Percentiles rank a stretch among this genome's conserved stretches.
Evolutionary conservation across 805 yeast species (phyloP).

Genomic region (Suhomyces kilbournensis): DNA sequence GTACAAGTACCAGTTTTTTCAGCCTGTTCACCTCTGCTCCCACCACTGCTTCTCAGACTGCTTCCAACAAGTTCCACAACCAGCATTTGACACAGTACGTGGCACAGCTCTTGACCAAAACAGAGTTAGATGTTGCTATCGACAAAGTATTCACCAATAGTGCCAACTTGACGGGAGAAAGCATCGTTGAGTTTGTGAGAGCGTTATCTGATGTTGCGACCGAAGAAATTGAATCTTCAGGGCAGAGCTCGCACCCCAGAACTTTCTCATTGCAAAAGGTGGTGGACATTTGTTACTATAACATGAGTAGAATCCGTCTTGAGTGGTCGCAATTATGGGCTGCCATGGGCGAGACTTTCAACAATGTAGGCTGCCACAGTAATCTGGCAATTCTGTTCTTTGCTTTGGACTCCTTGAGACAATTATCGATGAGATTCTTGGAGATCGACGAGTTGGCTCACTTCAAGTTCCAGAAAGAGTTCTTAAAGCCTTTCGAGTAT

Average conservation of each 20-base stretch:
- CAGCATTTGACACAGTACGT: slow-evolving; percentile 62
- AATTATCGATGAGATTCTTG: slow-evolving; percentile 85
- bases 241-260: slow-evolving; percentile 78
- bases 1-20: slow-evolving; percentile 43
- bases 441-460: slow-evolving; percentile 93
- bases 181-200: slow-evolving; percentile 80
- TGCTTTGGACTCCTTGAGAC: slow-evolving; percentile 92
- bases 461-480: slow-evolving; percentile 93
- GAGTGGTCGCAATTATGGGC: slow-evolving; percentile 98
- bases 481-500: slow-evolving; percentile 84
- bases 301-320: slow-evolving; percentile 91
- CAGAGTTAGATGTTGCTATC: slow-evolving; percentile 73
- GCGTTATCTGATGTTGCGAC: slow-evolving; percentile 83
- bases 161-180: slow-evolving; percentile 72
- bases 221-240: slow-evolving; percentile 89
- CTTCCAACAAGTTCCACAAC: slow-evolving; percentile 67
- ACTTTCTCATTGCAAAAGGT: slow-evolving; percentile 91
- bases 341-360: slow-evolving; percentile 86
- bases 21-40: slow-evolving; percentile 50
- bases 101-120: slow-evolving; percentile 55
- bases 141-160: slow-evolving; percentile 87
- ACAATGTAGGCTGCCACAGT: slow-evolving; percentile 75
- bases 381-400: slow-evolving; percentile 78
- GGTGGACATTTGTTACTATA: slow-evolving; percentile 96
- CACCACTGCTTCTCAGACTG: slow-evolving; percentile 57